These are phyloP conservation scores for Podaxis sp. DNA, from an alignment of 768 basidiomycete genomes.

Conservation along the genomic window DNA sequence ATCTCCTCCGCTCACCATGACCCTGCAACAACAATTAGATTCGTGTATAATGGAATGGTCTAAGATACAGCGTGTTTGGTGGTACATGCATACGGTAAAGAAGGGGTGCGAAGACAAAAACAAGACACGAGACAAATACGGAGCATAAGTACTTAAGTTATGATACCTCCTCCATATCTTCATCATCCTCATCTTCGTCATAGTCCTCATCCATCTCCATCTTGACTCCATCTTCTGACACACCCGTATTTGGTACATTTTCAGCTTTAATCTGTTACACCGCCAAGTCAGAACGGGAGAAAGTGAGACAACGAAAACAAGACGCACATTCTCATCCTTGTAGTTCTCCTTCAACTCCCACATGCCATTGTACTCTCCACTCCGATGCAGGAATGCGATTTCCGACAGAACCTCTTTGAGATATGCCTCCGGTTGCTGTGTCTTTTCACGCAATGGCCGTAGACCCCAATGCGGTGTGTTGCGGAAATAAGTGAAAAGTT, in stretches of 20 bases:
- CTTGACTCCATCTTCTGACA: slow-evolving; percentile 34
- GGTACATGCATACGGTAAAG: neutral
- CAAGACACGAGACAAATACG: neutral
- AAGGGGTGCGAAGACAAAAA: neutral
- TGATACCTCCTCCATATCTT: slow-evolving; percentile 74
- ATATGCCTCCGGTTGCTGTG: slow-evolving; percentile 85
- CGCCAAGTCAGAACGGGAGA: neutral
- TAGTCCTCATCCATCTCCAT: slow-evolving; percentile 56
- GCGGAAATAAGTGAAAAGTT: slow-evolving; percentile 76
- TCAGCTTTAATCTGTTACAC: slow-evolving; percentile 42
- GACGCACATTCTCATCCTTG: slow-evolving; percentile 56
- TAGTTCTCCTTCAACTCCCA: slow-evolving; percentile 81
- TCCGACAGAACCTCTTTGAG: slow-evolving; percentile 81
- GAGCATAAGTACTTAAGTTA: slow-evolving; percentile 28
- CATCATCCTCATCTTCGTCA: slow-evolving; percentile 59
- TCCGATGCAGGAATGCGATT: slow-evolving; percentile 74
- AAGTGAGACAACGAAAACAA: slow-evolving; percentile 15
- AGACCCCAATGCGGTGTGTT: slow-evolving; percentile 83
- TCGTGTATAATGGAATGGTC: neutral
- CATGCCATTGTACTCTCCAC: slow-evolving; percentile 77
- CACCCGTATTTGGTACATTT: slow-evolving; percentile 41
- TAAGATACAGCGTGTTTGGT: neutral
- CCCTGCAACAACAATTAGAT: neutral
- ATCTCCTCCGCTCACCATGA: neutral
- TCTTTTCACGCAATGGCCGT: slow-evolving; percentile 71